Percentiles rank a stretch among this genome's conserved stretches.
Evolutionary conservation across 495 filamentous ascomycete genomes (phyloP).

Genomic region (Penicillium robsamsonii): DNA sequence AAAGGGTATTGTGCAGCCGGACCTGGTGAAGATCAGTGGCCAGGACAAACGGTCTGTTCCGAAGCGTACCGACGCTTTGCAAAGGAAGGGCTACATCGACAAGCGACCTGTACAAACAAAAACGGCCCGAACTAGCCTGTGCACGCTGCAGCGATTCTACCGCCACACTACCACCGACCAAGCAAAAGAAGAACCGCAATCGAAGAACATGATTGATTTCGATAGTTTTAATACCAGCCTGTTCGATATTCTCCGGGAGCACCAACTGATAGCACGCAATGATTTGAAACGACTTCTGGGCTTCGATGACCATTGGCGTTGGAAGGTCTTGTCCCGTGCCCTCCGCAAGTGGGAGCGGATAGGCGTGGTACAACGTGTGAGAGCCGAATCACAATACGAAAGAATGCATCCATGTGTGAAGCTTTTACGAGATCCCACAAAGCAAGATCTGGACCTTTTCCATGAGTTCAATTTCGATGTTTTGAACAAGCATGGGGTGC

Average conservation of each 20-base stretch:
- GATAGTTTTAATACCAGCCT: constrained; percentile 43
- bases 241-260: constrained; percentile 46
- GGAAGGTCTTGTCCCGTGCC: constrained; percentile 64
- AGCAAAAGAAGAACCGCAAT: constrained; percentile 9
- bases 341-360: constrained; percentile 66
- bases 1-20: constrained; percentile 74
- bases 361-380: constrained; percentile 67
- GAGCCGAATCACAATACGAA: constrained; percentile 53
- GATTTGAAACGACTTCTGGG: constrained; percentile 66
- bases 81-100: constrained; percentile 77
- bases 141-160: constrained; percentile 62
- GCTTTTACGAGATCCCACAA: constrained; percentile 69
- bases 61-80: constrained; percentile 70
- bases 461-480: constrained; percentile 37
- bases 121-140: constrained; percentile 64
- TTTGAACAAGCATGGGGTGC: constrained; percentile 36
- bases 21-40: constrained; percentile 69
- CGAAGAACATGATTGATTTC: constrained; percentile 39
- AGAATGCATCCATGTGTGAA: constrained; percentile 60
- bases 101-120: constrained; percentile 68
- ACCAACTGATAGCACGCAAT: constrained; percentile 48
- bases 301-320: constrained; percentile 58
- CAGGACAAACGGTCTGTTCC: constrained; percentile 91
- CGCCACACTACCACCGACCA: constrained; percentile 3
- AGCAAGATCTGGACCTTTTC: constrained; percentile 61